Evolutionary conservation across 2,329 filamentous ascomycete species (phyloP).

Genomic region (Ophiostoma himal-ulmi): DNA sequence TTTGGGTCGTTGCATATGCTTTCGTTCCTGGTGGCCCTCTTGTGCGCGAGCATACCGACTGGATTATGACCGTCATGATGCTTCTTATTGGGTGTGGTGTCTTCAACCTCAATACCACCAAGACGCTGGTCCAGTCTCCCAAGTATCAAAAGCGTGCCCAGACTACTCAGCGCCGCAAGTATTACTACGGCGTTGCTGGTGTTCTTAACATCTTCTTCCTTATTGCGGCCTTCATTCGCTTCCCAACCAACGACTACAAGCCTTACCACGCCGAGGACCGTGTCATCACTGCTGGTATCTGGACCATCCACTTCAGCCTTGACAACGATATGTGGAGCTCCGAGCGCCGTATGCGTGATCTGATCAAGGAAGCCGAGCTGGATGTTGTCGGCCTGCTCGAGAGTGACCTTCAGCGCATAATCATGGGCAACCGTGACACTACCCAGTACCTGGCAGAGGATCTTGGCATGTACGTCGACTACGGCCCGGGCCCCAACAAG

Average conservation of each 20-base stretch:
- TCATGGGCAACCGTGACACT: conserved; percentile 97
- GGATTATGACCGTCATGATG: conserved; percentile 88
- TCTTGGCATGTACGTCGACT: conserved; percentile 97
- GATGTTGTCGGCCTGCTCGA: conserved; percentile 94
- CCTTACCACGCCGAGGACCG: conserved; percentile 86
- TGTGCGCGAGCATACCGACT: conserved; percentile 90
- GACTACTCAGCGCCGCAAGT: conserved; percentile 43
- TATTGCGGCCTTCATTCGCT: conserved; percentile 77
- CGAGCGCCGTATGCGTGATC: conserved; percentile 84
- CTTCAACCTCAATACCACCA: conserved; percentile 56
- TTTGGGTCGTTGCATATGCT: conserved; percentile 97
- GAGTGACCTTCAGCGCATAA: conserved; percentile 90
- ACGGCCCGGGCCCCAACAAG: conserved; percentile 94
- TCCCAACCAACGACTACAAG: conserved; percentile 85
- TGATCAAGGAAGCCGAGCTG: conserved; percentile 90
- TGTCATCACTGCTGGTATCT: conserved; percentile 88
- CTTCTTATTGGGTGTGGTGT: conserved; percentile 76
- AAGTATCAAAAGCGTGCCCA: conserved; percentile 38
- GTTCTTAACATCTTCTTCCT: conserved; percentile 74
- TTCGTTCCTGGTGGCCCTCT: conserved; percentile 93
- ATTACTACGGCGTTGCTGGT: conserved; percentile 55
- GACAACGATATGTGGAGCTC: conserved; percentile 99
- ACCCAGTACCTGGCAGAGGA: conserved; percentile 95
- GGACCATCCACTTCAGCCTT: conserved; percentile 96
- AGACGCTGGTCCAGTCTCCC: conserved; percentile 36